Evolutionary conservation across 2,329 filamentous ascomycete species (phyloP).

Genomic region (Xylaria sp.): DNA sequence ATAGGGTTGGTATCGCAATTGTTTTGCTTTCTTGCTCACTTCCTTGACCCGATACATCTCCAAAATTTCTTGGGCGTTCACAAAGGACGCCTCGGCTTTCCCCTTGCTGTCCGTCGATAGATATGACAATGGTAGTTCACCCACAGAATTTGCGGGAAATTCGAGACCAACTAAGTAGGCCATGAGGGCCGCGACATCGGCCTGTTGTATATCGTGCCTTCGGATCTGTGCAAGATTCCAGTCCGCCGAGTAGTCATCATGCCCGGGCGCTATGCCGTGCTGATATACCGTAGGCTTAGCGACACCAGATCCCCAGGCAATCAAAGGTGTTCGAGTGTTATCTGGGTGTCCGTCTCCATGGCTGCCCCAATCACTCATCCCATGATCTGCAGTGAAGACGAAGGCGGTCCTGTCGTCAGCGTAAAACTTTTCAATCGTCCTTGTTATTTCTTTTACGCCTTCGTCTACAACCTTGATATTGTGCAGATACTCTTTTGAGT

Average conservation of each 20-base stretch:
- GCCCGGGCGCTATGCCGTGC: slow-evolving; percentile 73
- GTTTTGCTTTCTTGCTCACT: slow-evolving; percentile 77
- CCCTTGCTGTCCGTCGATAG: slow-evolving; percentile 75
- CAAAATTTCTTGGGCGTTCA: slow-evolving; percentile 86
- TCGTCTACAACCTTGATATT: slow-evolving; percentile 95
- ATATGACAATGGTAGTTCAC: slow-evolving; percentile 87
- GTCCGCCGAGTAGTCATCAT: slow-evolving; percentile 90
- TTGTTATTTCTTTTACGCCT: slow-evolving; percentile 84
- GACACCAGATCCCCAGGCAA: slow-evolving; percentile 92
- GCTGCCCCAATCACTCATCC: slow-evolving; percentile 99
- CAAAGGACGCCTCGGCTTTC: slow-evolving; percentile 85
- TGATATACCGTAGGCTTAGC: slow-evolving; percentile 73
- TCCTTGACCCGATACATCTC: slow-evolving; percentile 98
- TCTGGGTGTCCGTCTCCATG: slow-evolving; percentile 98
- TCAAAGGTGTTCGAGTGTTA: slow-evolving; percentile 92
- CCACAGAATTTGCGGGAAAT: slow-evolving; percentile 96
- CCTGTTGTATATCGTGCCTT: slow-evolving; percentile 91
- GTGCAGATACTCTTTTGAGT: slow-evolving; percentile 92
- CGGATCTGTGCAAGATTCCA: slow-evolving; percentile 85
- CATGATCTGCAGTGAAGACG: slow-evolving; percentile 96
- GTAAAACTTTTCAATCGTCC: slow-evolving; percentile 87
- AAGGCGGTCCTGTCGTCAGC: slow-evolving; percentile 86
- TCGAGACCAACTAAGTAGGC: slow-evolving; percentile 87
- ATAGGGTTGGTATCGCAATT: slow-evolving; percentile 83
- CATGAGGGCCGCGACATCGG: slow-evolving; percentile 95